Conservation (phyloP, 805 yeast genomes). For the Zygotorulaspora danielsina region DNA sequence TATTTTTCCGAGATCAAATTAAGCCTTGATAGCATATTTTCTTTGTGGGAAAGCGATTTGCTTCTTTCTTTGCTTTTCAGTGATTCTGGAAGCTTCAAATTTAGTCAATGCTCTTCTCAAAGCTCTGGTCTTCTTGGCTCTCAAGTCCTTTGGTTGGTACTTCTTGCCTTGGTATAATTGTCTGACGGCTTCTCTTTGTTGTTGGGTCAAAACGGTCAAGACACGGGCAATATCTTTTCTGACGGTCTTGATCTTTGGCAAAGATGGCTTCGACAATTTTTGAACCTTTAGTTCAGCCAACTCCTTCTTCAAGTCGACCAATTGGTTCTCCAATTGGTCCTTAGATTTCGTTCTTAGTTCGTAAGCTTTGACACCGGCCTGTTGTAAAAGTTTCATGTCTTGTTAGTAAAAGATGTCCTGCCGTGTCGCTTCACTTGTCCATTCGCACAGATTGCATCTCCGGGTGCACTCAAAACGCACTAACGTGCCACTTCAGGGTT, state of each 20-base stretch:
- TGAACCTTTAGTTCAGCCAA: constrained; percentile 94
- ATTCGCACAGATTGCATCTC: too few relatives aligned
- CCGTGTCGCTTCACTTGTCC: too few relatives aligned
- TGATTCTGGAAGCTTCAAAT: constrained; percentile 73
- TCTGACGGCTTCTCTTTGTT: constrained; percentile 93
- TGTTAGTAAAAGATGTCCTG: constrained; percentile 11
- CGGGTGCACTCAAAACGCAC: too few relatives aligned
- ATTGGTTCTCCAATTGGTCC: constrained; percentile 92
- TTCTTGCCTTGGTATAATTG: constrained; percentile 93
- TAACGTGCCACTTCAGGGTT: too few relatives aligned
- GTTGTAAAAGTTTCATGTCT: constrained; percentile 5
- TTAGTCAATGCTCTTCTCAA: constrained; percentile 94
- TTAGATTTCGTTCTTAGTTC: constrained; percentile 96
- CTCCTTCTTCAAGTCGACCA: constrained; percentile 94
- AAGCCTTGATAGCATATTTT: constrained; percentile 98
- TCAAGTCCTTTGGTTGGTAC: constrained; percentile 96
- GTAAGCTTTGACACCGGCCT: constrained; percentile 91
- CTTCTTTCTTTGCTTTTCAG: constrained; percentile 89
- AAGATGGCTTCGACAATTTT: constrained; percentile 85
- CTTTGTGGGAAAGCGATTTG: constrained; percentile 96
- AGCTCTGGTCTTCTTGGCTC: constrained; percentile 99
- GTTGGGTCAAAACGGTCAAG: constrained; percentile 92
- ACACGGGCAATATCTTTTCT: constrained; percentile 99
- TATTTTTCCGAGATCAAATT: constrained; percentile 33
- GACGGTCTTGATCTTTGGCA: constrained; percentile 94